Percentiles rank a stretch among this genome's conserved stretches.
These are phyloP conservation scores for Mycena maculata DNA, from an alignment of 768 basidiomycete genomes.

Conservation along the genomic window DNA sequence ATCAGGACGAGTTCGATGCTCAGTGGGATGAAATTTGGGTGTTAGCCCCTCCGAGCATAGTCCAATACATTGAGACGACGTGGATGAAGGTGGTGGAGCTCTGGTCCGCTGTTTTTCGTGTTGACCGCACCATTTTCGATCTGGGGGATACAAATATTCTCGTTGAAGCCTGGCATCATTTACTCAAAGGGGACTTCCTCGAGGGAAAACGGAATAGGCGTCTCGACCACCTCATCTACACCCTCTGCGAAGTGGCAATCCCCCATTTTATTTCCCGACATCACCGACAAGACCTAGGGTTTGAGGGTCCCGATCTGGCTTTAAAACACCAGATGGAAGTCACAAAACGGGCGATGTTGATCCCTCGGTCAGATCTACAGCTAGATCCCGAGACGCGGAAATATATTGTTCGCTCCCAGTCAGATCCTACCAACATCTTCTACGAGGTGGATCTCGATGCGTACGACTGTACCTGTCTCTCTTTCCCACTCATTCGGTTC, in stretches of 20 bases:
- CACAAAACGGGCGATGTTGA: not conserved
- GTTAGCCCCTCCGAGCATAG: not conserved
- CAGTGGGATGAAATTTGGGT: not conserved
- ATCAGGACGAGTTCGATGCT: not conserved
- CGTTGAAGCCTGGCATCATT: slow-evolving; percentile 29
- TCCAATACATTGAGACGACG: not conserved
- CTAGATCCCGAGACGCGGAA: too few species aligned
- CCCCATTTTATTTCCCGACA: slow-evolving; percentile 17
- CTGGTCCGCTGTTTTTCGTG: slow-evolving; percentile 21
- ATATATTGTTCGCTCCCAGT: too few species aligned
- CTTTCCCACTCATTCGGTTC: too few species aligned
- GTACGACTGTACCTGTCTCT: too few species aligned
- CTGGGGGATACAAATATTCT: slow-evolving; percentile 27
- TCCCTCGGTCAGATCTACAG: not conserved
- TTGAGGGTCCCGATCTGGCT: not conserved
- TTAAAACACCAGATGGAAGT: not conserved
- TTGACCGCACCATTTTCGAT: slow-evolving; percentile 4
- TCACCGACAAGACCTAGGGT: slow-evolving; percentile 1
- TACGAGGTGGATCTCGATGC: too few species aligned
- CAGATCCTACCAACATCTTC: too few species aligned
- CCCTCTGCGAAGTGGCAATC: slow-evolving; percentile 3
- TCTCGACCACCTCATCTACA: not conserved
- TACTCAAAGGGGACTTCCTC: slow-evolving; percentile 26
- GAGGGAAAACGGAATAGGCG: slow-evolving; percentile 19
- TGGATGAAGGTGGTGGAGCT: slow-evolving; percentile 7